A percentile compares a stretch with the other conserved stretches of the same genome.
These are phyloP conservation scores for Phyllosticta ampelicida DNA, from an alignment of 2,329 filamentous ascomycete species.

Conservation along the genomic window DNA sequence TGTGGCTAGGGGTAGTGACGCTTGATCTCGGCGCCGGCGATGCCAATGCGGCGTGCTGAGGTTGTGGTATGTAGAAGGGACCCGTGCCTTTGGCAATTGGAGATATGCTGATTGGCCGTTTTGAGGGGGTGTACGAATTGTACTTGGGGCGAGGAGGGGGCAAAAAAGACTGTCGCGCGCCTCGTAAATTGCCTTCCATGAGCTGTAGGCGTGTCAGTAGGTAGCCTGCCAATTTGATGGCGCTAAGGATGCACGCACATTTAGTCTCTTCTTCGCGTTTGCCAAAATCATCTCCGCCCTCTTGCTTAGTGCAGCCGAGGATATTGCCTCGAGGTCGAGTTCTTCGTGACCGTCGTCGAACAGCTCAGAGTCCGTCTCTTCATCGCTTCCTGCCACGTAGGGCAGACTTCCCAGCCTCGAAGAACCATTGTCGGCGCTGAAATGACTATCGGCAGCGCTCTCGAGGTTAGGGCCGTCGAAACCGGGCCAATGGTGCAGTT, in stretches of 20 bases:
- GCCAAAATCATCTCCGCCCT: slow-evolving; percentile 83
- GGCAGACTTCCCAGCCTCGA: slow-evolving; percentile 20
- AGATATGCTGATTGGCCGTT: slow-evolving; percentile 22
- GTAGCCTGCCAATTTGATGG: not conserved
- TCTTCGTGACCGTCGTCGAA: slow-evolving; percentile 29
- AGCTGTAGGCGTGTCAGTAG: slow-evolving; percentile 44
- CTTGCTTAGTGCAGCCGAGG: slow-evolving; percentile 65
- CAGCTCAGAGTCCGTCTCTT: slow-evolving; percentile 28
- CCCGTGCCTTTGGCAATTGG: slow-evolving; percentile 21
- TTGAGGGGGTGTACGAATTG: slow-evolving; percentile 31
- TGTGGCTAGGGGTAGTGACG: slow-evolving; percentile 24
- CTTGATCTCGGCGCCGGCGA: slow-evolving; percentile 20
- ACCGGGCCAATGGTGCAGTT: not conserved
- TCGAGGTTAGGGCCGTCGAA: slow-evolving; percentile 1
- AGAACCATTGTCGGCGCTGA: slow-evolving; percentile 18
- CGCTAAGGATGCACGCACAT: slow-evolving; percentile 45
- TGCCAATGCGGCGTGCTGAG: not conserved
- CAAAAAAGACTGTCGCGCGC: slow-evolving; percentile 60
- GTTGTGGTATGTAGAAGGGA: slow-evolving; percentile 6
- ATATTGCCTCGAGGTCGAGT: slow-evolving; percentile 50
- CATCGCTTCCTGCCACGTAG: slow-evolving; percentile 14
- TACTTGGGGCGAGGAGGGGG: slow-evolving; percentile 32
- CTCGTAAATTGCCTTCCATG: slow-evolving; percentile 84
- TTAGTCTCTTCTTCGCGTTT: slow-evolving; percentile 81
- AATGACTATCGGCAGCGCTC: not conserved